These are phyloP conservation scores for Vanilla planifolia DNA, from an alignment of 106 monocot species.

Conservation along the genomic window DNA sequence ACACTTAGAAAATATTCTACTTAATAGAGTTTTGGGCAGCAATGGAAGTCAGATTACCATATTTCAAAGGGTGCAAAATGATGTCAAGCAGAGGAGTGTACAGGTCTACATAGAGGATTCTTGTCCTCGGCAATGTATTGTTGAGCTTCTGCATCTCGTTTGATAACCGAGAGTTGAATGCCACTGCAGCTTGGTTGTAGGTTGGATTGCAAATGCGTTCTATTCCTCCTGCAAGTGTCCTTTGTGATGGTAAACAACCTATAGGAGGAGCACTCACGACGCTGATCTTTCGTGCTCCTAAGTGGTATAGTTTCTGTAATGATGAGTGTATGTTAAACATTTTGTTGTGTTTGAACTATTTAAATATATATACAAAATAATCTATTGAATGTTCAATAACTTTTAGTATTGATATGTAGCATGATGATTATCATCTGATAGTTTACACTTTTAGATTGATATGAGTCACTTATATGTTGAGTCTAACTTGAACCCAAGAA, in stretches of 20 bases:
- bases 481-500: too few species aligned
- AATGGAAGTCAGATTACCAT: conserved; percentile 53
- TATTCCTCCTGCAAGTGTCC: conserved; percentile 42
- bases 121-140: conserved; percentile 8
- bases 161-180: conserved; percentile 32
- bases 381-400: too few species aligned
- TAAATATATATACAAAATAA: too few species aligned
- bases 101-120: conserved; percentile 35
- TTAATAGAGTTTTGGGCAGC: too few species aligned
- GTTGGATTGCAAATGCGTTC: conserved; percentile 26
- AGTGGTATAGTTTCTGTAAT: conserved; percentile 23
- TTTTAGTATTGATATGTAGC: too few species aligned
- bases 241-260: conserved; percentile 44
- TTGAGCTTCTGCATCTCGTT: conserved; percentile 17
- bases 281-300: conserved; percentile 30
- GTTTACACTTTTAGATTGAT: too few species aligned
- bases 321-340: background rate
- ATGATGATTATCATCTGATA: too few species aligned
- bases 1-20: background rate
- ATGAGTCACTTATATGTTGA: too few species aligned
- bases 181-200: conserved; percentile 36
- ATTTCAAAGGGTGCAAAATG: conserved; percentile 22
- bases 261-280: conserved; percentile 32
- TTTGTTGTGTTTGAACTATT: too few species aligned
- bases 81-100: conserved; percentile 41